These are phyloP conservation scores for Tillandsia fasciculata DNA, from an alignment of 176 grass and related monocot genomes.

Conservation along the genomic window DNA sequence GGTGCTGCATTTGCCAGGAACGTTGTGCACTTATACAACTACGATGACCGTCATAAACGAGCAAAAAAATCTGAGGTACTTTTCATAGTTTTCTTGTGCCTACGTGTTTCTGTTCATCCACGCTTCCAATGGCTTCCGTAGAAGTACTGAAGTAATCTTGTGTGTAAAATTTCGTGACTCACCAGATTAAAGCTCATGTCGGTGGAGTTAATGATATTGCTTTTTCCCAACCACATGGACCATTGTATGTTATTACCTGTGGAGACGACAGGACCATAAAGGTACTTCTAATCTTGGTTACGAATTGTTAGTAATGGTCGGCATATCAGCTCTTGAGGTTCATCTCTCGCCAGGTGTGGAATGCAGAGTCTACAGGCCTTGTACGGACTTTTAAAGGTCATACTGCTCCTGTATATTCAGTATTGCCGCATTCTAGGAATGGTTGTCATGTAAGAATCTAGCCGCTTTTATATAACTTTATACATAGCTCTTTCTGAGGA, in stretches of 20 bases:
- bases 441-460: slow-evolving; percentile 9
- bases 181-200: slow-evolving; percentile 19
- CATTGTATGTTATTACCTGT: slow-evolving; percentile 19
- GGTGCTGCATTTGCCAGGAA: slow-evolving; percentile 22
- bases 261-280: slow-evolving; percentile 24
- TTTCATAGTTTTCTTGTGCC: neutral
- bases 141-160: no score
- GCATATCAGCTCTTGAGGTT: neutral
- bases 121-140: no score
- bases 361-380: slow-evolving; percentile 5
- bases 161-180: no score
- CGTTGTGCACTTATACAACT: slow-evolving; percentile 11
- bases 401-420: slow-evolving; percentile 15
- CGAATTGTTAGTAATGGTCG: neutral
- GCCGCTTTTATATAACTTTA: neutral
- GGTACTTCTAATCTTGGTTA: neutral
- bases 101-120: neutral
- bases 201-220: slow-evolving; percentile 27
- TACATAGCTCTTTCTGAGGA: neutral
- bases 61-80: slow-evolving; percentile 8
- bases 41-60: slow-evolving; percentile 2
- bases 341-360: slow-evolving; percentile 5
- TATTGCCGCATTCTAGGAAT: slow-evolving; percentile 15
- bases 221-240: slow-evolving; percentile 12
- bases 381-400: slow-evolving; percentile 15